Evolutionary conservation across 495 filamentous ascomycete species (phyloP).

Genomic region (Hyaloscypha bicolor): DNA sequence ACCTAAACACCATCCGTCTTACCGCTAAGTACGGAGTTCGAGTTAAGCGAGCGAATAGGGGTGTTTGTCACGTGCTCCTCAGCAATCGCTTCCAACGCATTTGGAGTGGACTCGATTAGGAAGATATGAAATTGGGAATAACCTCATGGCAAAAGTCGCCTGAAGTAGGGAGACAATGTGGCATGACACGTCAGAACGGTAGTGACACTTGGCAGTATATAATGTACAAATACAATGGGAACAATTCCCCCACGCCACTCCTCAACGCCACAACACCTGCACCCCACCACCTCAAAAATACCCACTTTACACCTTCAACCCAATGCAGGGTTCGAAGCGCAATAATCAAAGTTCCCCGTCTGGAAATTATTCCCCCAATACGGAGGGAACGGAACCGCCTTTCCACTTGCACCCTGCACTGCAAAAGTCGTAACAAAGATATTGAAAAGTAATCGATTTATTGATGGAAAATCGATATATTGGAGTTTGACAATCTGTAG

Average conservation of each 20-base stretch:
- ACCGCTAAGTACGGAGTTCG: no score
- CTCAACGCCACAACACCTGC: neutral
- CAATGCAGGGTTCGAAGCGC: slow-evolving; percentile 14
- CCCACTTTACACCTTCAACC: neutral
- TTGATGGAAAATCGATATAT: no score
- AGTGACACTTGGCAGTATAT: neutral
- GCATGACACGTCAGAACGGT: neutral
- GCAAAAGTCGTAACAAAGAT: slow-evolving; percentile 64
- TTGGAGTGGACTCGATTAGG: no score
- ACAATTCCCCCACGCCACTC: neutral
- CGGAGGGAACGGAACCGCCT: slow-evolving; percentile 37
- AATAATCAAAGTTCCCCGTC: slow-evolving; percentile 22
- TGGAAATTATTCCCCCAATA: slow-evolving; percentile 26
- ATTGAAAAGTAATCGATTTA: no score
- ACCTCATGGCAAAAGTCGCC: no score
- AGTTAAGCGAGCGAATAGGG: no score
- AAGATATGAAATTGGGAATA: no score
- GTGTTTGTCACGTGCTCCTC: no score
- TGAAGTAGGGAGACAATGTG: neutral
- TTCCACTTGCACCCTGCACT: slow-evolving; percentile 54
- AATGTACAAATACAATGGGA: neutral
- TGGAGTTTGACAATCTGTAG: no score
- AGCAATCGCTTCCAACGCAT: no score
- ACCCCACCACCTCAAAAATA: neutral
- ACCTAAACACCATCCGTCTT: no score